Percentiles rank a stretch among this genome's conserved stretches.
Evolutionary conservation across 2,329 filamentous ascomycete species (phyloP).

Genomic region (Scortechinia acanthostroma): DNA sequence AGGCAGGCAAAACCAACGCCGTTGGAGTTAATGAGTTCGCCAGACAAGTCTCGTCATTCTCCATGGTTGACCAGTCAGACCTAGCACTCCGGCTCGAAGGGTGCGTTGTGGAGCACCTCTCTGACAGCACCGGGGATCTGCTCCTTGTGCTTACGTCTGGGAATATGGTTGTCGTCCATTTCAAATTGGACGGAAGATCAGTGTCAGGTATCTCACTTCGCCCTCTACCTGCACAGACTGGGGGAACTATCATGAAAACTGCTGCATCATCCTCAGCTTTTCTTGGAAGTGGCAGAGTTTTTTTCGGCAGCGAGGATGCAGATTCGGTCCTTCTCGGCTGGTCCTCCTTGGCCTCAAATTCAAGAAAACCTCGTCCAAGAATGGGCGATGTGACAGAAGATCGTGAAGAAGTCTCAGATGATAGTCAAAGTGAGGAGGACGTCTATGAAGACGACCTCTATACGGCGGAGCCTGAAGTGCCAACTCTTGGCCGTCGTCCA

Average conservation of each 20-base stretch:
- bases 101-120: constrained; percentile 47
- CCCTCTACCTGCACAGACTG: constrained; percentile 26
- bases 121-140: constrained; percentile 46
- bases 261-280: constrained; percentile 40
- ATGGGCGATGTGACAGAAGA: constrained; percentile 25
- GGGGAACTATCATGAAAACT: constrained; percentile 33
- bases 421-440: constrained; percentile 21
- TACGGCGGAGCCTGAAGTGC: constrained; percentile 8
- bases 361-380: neutral
- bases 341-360: constrained; percentile 11
- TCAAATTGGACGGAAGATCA: constrained; percentile 56
- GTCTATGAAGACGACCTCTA: constrained; percentile 32
- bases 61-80: constrained; percentile 54
- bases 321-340: constrained; percentile 53
- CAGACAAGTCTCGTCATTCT: constrained; percentile 47
- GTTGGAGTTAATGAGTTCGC: constrained; percentile 64
- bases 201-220: constrained; percentile 46
- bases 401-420: constrained; percentile 32
- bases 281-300: constrained; percentile 44
- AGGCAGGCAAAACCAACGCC: constrained; percentile 60
- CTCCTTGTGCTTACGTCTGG: constrained; percentile 50
- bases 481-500: neutral
- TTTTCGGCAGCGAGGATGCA: constrained; percentile 57
- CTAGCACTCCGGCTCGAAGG: constrained; percentile 53
- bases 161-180: constrained; percentile 46